Conservation (phyloP, 805 yeast genomes). For the Yamadazyma takamatsuzukensis region DNA sequence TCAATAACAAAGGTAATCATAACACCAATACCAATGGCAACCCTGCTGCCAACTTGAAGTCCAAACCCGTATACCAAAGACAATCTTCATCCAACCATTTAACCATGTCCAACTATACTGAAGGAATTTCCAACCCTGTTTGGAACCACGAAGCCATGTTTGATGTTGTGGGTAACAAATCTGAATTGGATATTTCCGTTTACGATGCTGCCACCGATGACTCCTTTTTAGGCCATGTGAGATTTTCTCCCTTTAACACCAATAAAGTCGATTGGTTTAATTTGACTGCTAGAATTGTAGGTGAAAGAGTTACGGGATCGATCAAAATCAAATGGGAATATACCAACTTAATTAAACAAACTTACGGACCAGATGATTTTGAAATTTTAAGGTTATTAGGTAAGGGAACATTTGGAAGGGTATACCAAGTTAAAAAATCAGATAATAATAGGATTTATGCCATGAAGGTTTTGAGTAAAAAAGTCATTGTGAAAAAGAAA, state of each 20-base stretch:
- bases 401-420: constrained; percentile 97
- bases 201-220: constrained; percentile 85
- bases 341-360: constrained; percentile 58
- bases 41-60: constrained; percentile 1
- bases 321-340: constrained; percentile 74
- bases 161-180: constrained; percentile 81
- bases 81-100: constrained; percentile 37
- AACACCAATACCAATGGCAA: constrained; percentile 1
- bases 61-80: constrained; percentile 35
- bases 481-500: constrained; percentile 92
- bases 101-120: constrained; percentile 16
- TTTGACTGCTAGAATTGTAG: constrained; percentile 67
- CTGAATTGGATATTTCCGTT: constrained; percentile 85
- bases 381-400: constrained; percentile 88
- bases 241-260: constrained; percentile 58
- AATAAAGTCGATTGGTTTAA: constrained; percentile 65
- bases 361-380: constrained; percentile 91
- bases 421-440: constrained; percentile 87
- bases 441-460: constrained; percentile 93
- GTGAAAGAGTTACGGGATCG: constrained; percentile 75
- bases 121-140: constrained; percentile 53
- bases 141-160: constrained; percentile 94
- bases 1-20: constrained; percentile 17
- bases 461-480: constrained; percentile 93
- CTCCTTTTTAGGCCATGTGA: constrained; percentile 79